Percentiles rank a stretch among this genome's conserved stretches.
Evolutionary conservation across 1,284 basidiomycete genomes (phyloP).

Genomic region (Calocybe gambosa): DNA sequence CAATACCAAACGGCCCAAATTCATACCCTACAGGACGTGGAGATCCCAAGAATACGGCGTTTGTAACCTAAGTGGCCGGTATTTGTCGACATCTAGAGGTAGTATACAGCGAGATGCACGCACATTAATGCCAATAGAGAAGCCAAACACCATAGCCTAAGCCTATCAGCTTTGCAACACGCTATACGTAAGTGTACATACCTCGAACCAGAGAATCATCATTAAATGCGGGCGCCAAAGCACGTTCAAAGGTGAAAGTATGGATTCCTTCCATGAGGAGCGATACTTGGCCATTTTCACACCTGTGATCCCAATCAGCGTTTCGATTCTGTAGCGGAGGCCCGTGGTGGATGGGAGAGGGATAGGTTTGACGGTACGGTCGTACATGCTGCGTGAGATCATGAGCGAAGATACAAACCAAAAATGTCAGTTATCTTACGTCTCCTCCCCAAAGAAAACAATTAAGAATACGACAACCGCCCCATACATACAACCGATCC

Average conservation of each 20-base stretch:
- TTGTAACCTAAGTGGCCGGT: conserved; percentile 47
- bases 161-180: not conserved
- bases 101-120: conserved; percentile 15
- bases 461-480: conserved; percentile 52
- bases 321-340: conserved; percentile 52
- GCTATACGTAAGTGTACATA: conserved; percentile 17
- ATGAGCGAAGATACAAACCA: not conserved
- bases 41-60: conserved; percentile 59
- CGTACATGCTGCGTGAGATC: conserved; percentile 48
- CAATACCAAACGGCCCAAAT: conserved; percentile 44
- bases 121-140: conserved; percentile 69
- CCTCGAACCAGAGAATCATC: conserved; percentile 52
- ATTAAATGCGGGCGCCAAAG: conserved; percentile 63
- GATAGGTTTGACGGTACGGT: conserved; percentile 53
- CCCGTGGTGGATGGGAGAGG: conserved; percentile 38
- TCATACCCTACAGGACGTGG: conserved; percentile 57
- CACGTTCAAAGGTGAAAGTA: conserved; percentile 44
- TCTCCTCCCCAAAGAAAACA: conserved; percentile 58
- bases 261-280: conserved; percentile 43
- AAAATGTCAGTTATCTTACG: conserved; percentile 34
- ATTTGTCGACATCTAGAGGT: not conserved
- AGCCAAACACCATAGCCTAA: conserved; percentile 59
- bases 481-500: conserved; percentile 57
- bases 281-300: conserved; percentile 56
- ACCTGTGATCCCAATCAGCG: conserved; percentile 63